A percentile compares a stretch with the other conserved stretches of the same genome.
Conservation (phyloP, 2,329 filamentous ascomycete genomes). For the Coniochaeta sp. region DNA sequence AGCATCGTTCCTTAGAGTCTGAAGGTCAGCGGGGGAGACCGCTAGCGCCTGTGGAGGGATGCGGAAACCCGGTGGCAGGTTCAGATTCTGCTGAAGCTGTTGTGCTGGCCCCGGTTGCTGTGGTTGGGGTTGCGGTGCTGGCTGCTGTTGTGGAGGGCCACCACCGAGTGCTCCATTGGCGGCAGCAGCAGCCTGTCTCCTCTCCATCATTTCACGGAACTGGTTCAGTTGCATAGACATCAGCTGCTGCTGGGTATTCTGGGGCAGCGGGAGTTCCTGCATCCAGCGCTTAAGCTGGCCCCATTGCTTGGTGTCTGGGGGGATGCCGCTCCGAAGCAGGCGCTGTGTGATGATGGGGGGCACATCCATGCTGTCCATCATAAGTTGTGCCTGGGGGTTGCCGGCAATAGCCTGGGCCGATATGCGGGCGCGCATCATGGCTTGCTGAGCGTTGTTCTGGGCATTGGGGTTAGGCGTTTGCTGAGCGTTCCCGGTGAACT, state of each 20-base stretch:
- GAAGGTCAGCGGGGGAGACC: background rate
- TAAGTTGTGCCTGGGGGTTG: conserved; percentile 24
- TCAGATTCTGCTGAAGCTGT: conserved; percentile 5
- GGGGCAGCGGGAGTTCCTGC: conserved; percentile 26
- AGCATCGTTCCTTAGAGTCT: background rate
- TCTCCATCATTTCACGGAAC: conserved; percentile 23
- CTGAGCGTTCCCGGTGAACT: conserved; percentile 5
- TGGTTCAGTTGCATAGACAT: conserved; percentile 29
- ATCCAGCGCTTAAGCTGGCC: conserved; percentile 37
- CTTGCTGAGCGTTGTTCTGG: conserved; percentile 8
- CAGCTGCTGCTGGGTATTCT: conserved; percentile 24
- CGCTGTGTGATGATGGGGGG: conserved; percentile 27
- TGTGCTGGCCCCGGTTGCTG: conserved; percentile 7
- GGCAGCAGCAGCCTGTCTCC: conserved; percentile 11
- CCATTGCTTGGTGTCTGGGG: conserved; percentile 42
- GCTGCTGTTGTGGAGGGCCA: conserved; percentile 6
- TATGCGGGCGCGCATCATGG: conserved; percentile 6
- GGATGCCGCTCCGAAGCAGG: conserved; percentile 22
- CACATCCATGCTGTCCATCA: conserved; percentile 44
- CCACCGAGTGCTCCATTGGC: conserved; percentile 15
- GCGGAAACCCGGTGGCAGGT: background rate
- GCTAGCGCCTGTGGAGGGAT: background rate
- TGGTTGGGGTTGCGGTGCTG: conserved; percentile 10
- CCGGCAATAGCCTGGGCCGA: conserved; percentile 7
- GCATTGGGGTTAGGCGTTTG: conserved; percentile 10